Evolutionary conservation across 495 filamentous ascomycete genomes (phyloP), one percentile per base, ranked within the genome.

Genomic region (Penicillium ochrochloron): DNA sequence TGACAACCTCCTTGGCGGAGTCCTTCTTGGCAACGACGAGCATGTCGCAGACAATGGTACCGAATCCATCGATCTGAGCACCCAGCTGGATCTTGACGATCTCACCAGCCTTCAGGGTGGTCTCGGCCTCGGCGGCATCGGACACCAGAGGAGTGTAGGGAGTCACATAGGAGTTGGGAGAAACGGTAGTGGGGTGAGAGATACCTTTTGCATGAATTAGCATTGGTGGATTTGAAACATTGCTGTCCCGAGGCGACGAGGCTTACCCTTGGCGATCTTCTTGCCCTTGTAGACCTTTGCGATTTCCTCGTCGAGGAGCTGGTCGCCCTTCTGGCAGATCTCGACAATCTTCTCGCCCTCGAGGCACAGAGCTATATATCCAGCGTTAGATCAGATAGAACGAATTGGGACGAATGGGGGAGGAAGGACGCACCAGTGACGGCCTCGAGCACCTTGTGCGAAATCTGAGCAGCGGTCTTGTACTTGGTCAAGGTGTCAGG

Each of bases 401-500:
- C 27, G 9, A 54, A 37, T 21, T 21, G 3, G 17, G 37, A 41
- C 12, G 31, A 17, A 23, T 33, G 53, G 8, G 59, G 15, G 14
- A 31, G 63, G 61, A 37, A 56, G 29, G 52, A 74, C 78, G 62
- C 75, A 88, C 86, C 83, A 75, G 83, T 83, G 63, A 99, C 94
- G 64, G 90, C 88, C 63, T 93, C 91, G 44, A 99, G 88, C 64
- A 96, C 94, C 80, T 92, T 95, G 75, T 97, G 92, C 41, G 95
- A 95, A 79, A 99, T 98, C 70, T 87, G 84, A 55, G 92, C 95
- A 42, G 95, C 96, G 66, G 90, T 92, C 85, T 96, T 98, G 84
- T 99, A 99, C 84, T 98, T 99, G 76, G 96, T 97, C 68, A 99
- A 85, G 67, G 93, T 97, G 71, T 98, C 94, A 56, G 95, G 93